Evolutionary conservation across 192 early-diverging fungal species (phyloP), one percentile per base, ranked within the genome.

Genomic region (Backusella sp.): DNA sequence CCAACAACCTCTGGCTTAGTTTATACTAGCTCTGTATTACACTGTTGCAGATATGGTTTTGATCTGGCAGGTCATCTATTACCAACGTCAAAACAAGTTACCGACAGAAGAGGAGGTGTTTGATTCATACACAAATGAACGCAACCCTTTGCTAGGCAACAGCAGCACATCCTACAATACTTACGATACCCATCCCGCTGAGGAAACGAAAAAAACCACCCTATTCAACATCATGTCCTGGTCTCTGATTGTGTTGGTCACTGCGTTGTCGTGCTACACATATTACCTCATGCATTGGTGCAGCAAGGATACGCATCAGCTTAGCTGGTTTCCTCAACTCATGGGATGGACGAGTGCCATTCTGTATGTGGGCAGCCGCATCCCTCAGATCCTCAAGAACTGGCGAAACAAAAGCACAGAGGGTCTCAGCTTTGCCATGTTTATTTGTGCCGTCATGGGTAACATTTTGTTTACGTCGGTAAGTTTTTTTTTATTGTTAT

Each of bases 371-470:
- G 84, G 89, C 28, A 87, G 90, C 5, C 90, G 94, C 56, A 84
- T 95, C 46, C 95, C 95, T 5, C 95, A 96, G 75, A 94, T 96
- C 36, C 85, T 92, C 66, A 90, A 92, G 86, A 96, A 96, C 83
- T 90, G 84, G 78, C 80, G 82, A 34, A 86, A 87, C 46, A 87
- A 90, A 80, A 90, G 87, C 12, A 91, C 90, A 19, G 94, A 94
- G 76, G 95, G 95, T 2, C 84, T 96, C 52, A 91, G 91, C n/a
- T 73, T 92, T 4, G 87, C 84, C 53, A 95, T 96, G 94, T 96
- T 96, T 84, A 73, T 89, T n/a, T 94, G 92, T 82, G 88, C 89
- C 23, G 90, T 94, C 36, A 68, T 95, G 73, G 95, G 95, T 14
- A 96, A 96, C 78, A 70, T 90, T 14, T 79, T 88, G 7, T 92